Percentiles rank a stretch among this genome's conserved stretches.
Evolutionary conservation across 73 alveolate genomes (phyloP).

Genomic region (Durusdinium trenchii): DNA sequence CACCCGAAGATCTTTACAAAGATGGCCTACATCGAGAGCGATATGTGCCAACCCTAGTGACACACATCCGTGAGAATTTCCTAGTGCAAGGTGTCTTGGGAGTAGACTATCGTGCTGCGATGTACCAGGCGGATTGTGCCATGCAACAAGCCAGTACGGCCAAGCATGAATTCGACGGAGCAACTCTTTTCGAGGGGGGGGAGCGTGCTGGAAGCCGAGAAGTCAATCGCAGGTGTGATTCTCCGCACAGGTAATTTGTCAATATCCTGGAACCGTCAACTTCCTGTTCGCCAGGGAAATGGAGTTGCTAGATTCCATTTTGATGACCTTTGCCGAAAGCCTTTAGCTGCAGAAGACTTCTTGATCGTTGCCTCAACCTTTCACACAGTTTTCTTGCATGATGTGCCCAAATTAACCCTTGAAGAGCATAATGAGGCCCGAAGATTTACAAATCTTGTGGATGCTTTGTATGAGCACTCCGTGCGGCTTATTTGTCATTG

Average conservation of each 20-base stretch:
- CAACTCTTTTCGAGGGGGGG: slow-evolving; percentile 28
- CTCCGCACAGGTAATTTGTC: background rate
- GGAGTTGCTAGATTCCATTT: slow-evolving; percentile 64
- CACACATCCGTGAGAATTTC: slow-evolving; percentile 30
- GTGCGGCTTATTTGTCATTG: slow-evolving; percentile 89
- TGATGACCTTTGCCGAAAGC: slow-evolving; percentile 87
- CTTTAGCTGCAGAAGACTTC: slow-evolving; percentile 76
- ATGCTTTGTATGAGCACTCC: slow-evolving; percentile 82
- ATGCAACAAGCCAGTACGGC: background rate
- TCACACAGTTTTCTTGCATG: slow-evolving; percentile 63
- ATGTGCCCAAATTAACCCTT: slow-evolving; percentile 66
- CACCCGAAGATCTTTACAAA: slow-evolving; percentile 88
- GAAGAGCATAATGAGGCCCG: slow-evolving; percentile 94
- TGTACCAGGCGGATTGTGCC: slow-evolving; percentile 58
- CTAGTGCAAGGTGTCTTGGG: slow-evolving; percentile 81
- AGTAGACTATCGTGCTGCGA: slow-evolving; percentile 57
- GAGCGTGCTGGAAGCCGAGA: background rate
- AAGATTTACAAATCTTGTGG: slow-evolving; percentile 83
- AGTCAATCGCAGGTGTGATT: background rate
- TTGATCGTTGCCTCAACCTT: slow-evolving; percentile 57
- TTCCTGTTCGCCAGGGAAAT: slow-evolving; percentile 52
- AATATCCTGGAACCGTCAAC: slow-evolving; percentile 78
- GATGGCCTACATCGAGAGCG: slow-evolving; percentile 89
- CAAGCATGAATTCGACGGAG: background rate
- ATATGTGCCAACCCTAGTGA: slow-evolving; percentile 62